Percentiles rank a stretch among this genome's conserved stretches.
phyloP scores from a whole-genome alignment of 108 stramenopile species.

The Skeletonema tropicum region DNA sequence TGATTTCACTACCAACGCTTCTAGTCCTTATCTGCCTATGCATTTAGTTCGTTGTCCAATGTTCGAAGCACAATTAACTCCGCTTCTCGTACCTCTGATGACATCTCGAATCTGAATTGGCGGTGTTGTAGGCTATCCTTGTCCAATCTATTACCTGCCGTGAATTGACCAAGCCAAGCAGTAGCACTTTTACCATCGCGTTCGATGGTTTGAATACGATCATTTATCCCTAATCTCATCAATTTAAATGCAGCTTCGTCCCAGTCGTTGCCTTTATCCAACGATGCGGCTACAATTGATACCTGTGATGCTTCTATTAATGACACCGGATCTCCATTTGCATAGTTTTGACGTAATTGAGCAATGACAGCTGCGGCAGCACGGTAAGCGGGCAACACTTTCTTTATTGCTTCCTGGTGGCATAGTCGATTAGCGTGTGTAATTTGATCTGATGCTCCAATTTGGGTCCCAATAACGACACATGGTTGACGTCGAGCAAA shows the following conservation, averaged over 20 bases:
- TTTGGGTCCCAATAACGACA: too few relatives aligned
- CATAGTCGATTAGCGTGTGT: constrained; percentile 4
- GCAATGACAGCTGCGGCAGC: constrained; percentile 46
- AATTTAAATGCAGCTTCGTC: constrained; percentile 23
- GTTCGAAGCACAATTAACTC: constrained; percentile 40
- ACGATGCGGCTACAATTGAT: constrained; percentile 30
- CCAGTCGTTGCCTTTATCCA: constrained; percentile 32
- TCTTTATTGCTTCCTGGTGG: constrained; percentile 26
- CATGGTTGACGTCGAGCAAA: too few relatives aligned
- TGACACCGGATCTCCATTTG: constrained; percentile 13
- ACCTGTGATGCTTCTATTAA: constrained; percentile 35
- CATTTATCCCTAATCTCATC: constrained; percentile 30
- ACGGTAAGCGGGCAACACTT: constrained; percentile 35
- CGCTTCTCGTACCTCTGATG: constrained; percentile 34
- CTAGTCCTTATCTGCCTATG: too few relatives aligned
- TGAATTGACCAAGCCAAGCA: constrained; percentile 31
- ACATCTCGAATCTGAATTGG: constrained; percentile 22
- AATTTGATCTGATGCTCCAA: too few relatives aligned
- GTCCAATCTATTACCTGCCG: neutral
- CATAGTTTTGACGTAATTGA: constrained; percentile 35
- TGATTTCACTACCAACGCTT: too few relatives aligned
- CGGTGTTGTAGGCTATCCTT: constrained; percentile 15
- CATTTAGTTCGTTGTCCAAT: neutral
- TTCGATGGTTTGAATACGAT: constrained; percentile 34
- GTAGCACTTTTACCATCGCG: constrained; percentile 23